Base-by-base conservation (phyloP, 345 rosid species). In the Eucalyptus microcorys region DNA sequence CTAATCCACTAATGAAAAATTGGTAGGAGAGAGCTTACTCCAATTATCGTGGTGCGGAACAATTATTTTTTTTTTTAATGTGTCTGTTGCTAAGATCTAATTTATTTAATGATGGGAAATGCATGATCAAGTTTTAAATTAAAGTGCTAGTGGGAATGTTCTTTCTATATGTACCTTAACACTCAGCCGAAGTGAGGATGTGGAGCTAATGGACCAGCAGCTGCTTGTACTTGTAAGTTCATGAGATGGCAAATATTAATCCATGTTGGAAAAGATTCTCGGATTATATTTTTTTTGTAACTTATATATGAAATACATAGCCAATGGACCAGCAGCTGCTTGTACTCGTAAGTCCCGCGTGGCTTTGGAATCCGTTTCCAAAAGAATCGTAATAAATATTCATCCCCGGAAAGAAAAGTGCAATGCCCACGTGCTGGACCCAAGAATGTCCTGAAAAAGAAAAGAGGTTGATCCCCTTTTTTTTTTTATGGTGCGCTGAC, bases 11-110 rank as follows among this genome's bases (percentile, higher is more conserved):
- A 3, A 24, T 19, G 12, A 71, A 71, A 71, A 71, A 5, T 19
- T 37, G 14, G 4, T 21, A 10, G 47, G 8, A 37, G 27, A 76
- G 45, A 5, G 15, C 21, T 76, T 37, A 40, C 83, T 76, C 83
- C 5, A 6, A 76, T 19, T 43, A 4, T 37, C 1, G 5, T 5
- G 12, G 1, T 21, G 8, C 13, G 1, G 7, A 37, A 76, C 4
- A 37, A 37, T 4, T 12, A 3, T 37, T 10, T 6, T 1, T 37
- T 71, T 40, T 71, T 19, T 21, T 16, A 21, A 76, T 21, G 27
- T 2, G 15, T 11, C 45, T 3, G 2, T 37, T 8, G 0, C 4
- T 5, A 2, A 17, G 1, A 34, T 71, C 26, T 34, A 19, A 37
- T 21, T 76, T 21, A 76, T 76, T 10, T 1, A 52, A 11, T 19